Conservation (phyloP, 768 basidiomycete species). For the Rhizopogon vesiculosus region DNA sequence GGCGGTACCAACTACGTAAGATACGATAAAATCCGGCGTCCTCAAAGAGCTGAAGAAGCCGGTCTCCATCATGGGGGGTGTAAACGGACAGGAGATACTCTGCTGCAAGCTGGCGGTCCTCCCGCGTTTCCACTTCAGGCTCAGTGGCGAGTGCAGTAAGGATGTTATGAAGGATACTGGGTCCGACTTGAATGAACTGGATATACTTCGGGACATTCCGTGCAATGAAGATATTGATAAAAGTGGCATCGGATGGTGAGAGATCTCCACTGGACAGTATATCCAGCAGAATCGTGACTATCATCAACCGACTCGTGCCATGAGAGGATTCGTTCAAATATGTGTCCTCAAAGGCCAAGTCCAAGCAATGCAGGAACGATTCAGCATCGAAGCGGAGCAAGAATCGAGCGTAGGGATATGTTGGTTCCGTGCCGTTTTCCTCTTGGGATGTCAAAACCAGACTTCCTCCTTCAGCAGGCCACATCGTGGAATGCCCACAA, state of each 20-base stretch:
- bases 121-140: conserved; percentile 69
- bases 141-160: conserved; percentile 77
- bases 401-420: conserved; percentile 85
- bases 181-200: conserved; percentile 59
- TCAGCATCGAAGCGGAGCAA: conserved; percentile 89
- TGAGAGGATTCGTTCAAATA: conserved; percentile 78
- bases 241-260: conserved; percentile 61
- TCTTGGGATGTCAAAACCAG: conserved; percentile 74
- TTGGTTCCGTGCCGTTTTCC: conserved; percentile 71
- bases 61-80: conserved; percentile 74
- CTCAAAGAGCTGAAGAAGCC: conserved; percentile 66
- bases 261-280: conserved; percentile 54
- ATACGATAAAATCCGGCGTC: conserved; percentile 89
- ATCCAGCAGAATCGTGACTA: conserved; percentile 83
- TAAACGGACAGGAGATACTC: conserved; percentile 93
- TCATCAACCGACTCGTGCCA: conserved; percentile 68
- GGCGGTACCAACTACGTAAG: conserved; percentile 73
- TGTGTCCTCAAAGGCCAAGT: conserved; percentile 91
- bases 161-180: conserved; percentile 63
- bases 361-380: conserved; percentile 88
- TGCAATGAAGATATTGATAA: conserved; percentile 93
- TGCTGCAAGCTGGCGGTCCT: conserved; percentile 92
- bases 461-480: conserved; percentile 75
- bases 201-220: conserved; percentile 96
- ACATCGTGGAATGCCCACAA: conserved; percentile 70